Evolutionary conservation across 2,329 filamentous ascomycete species (phyloP).

Genomic region (Aspergillus glaucus): DNA sequence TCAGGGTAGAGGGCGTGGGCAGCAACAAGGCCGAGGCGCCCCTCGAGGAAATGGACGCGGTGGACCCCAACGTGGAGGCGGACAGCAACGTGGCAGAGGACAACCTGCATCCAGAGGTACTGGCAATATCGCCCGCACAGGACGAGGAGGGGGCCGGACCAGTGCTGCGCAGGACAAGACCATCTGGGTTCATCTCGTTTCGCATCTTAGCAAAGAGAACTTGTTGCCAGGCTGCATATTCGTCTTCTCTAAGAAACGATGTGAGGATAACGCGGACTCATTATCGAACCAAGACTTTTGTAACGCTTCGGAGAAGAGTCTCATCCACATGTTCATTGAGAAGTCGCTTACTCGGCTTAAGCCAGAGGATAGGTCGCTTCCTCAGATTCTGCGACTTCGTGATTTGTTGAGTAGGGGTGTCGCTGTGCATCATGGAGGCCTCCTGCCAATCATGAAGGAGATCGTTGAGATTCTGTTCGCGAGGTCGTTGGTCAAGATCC

Average conservation of each 20-base stretch:
- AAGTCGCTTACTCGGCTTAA: conserved; percentile 88
- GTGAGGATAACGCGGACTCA: conserved; percentile 94
- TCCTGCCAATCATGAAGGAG: conserved; percentile 95
- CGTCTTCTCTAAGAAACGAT: conserved; percentile 96
- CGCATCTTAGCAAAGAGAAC: conserved; percentile 78
- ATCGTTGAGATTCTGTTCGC: conserved; percentile 96
- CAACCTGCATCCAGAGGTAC: conserved; percentile 53
- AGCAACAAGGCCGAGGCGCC: conserved; percentile 43
- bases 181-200: conserved; percentile 92
- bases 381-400: conserved; percentile 81
- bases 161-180: conserved; percentile 93
- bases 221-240: conserved; percentile 93
- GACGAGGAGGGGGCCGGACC: conserved; percentile 76
- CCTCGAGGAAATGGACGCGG: conserved; percentile 39
- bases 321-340: conserved; percentile 95
- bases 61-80: conserved; percentile 7
- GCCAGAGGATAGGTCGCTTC: conserved; percentile 80
- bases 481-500: conserved; percentile 87
- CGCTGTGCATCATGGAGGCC: conserved; percentile 90
- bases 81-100: conserved; percentile 48
- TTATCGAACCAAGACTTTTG: conserved; percentile 93
- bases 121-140: conserved; percentile 85
- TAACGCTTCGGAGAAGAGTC: conserved; percentile 88
- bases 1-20: conserved; percentile 50
- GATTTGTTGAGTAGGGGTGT: conserved; percentile 84